A percentile compares a stretch with the other conserved stretches of the same genome.
Conservation (phyloP, 2,329 filamentous ascomycete species). For the Trichophyton equinum region DNA sequence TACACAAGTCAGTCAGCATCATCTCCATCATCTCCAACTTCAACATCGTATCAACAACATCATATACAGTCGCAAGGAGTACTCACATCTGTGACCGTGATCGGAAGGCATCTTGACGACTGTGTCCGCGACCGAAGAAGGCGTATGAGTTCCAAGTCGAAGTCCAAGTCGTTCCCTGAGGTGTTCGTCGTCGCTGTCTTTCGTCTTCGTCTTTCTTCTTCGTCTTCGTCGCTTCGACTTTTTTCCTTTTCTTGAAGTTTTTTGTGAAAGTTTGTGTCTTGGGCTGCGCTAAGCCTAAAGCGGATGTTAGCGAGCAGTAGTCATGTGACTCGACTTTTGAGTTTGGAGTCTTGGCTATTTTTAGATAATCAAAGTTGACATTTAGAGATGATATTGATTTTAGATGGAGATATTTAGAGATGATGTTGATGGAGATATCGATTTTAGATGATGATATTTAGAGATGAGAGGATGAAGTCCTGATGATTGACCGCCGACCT, state of each 20-base stretch:
- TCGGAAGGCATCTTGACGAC: slow-evolving; percentile 70
- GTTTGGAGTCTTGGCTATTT: background rate
- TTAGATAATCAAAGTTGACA: background rate
- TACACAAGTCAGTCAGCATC: slow-evolving; percentile 22
- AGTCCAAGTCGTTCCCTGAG: background rate
- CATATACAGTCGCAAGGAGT: background rate
- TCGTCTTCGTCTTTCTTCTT: slow-evolving; percentile 3
- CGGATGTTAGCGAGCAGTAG: slow-evolving; percentile 14
- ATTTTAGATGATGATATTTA: background rate
- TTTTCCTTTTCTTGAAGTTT: background rate
- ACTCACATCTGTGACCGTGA: slow-evolving; percentile 77
- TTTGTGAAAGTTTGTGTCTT: slow-evolving; percentile 3
- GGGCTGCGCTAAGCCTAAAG: slow-evolving; percentile 4
- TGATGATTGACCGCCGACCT: background rate
- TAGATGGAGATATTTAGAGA: background rate
- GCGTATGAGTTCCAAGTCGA: slow-evolving; percentile 1
- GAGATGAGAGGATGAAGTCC: background rate
- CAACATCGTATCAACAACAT: background rate
- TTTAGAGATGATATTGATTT: no score
- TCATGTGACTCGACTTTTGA: background rate
- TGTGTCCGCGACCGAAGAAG: background rate
- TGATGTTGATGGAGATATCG: background rate
- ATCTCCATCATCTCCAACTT: no score
- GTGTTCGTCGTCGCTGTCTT: background rate
- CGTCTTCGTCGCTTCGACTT: background rate